Conservation (phyloP, 2,329 filamentous ascomycete species). For the Diaporthe aspalathi region DNA sequence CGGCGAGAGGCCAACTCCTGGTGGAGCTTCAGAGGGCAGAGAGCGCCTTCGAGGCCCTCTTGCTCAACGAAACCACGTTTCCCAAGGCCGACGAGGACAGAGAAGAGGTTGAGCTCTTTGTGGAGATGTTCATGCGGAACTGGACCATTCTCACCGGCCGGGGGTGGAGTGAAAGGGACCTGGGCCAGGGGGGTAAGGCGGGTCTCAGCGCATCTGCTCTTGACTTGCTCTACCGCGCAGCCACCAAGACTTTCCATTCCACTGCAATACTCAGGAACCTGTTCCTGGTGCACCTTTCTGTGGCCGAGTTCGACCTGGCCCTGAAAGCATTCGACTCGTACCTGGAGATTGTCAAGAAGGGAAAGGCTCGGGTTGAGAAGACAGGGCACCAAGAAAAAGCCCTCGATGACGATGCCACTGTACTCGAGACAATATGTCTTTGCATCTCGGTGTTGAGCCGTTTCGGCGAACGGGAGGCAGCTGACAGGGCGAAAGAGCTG, state of each 20-base stretch:
- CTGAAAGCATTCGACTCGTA: constrained; percentile 94
- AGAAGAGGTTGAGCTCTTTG: constrained; percentile 83
- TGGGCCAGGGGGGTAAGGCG: constrained; percentile 84
- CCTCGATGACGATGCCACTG: constrained; percentile 81
- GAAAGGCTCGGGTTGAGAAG: constrained; percentile 86
- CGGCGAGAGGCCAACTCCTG: constrained; percentile 72
- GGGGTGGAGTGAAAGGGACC: constrained; percentile 82
- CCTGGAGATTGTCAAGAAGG: constrained; percentile 85
- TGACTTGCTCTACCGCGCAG: constrained; percentile 89
- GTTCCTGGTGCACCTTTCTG: constrained; percentile 86
- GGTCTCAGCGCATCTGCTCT: constrained; percentile 80
- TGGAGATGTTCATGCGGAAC: constrained; percentile 82
- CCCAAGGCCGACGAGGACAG: constrained; percentile 85
- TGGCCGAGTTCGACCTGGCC: constrained; percentile 92
- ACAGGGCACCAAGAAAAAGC: constrained; percentile 75
- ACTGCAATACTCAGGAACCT: constrained; percentile 87
- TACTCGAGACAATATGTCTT: constrained; percentile 82
- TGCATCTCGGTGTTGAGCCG: constrained; percentile 84
- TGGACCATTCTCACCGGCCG: constrained; percentile 86
- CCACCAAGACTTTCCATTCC: constrained; percentile 95
- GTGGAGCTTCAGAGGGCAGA: constrained; percentile 85
- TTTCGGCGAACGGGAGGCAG: constrained; percentile 79
- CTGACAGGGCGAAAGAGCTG: constrained; percentile 81
- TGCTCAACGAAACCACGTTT: constrained; percentile 84
- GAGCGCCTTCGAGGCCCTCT: constrained; percentile 79